phyloP scores from a whole-genome alignment of 2,329 filamentous ascomycete genomes.

The Phyllosticta ampelicida region DNA sequence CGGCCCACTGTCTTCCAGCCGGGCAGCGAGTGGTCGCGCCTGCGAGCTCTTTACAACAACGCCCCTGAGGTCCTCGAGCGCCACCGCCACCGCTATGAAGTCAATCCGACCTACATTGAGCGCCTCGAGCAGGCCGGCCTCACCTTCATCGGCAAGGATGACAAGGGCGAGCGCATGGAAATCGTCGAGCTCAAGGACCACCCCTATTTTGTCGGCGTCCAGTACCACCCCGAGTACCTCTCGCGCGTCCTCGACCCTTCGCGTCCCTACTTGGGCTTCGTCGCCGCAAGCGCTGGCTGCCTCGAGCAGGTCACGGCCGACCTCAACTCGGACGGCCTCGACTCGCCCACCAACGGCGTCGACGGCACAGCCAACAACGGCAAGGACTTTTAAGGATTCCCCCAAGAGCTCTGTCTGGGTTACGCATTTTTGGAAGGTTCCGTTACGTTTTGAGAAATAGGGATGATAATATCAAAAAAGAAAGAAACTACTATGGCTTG shows the following conservation, averaged over 20 bases:
- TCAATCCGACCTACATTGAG: constrained; percentile 70
- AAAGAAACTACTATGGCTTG: background rate
- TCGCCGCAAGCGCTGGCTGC: constrained; percentile 60
- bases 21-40: constrained; percentile 64
- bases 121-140: constrained; percentile 58
- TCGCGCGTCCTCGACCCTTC: constrained; percentile 63
- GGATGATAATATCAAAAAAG: background rate
- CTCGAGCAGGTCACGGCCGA: constrained; percentile 2
- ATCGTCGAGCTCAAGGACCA: constrained; percentile 73
- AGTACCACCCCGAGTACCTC: constrained; percentile 83
- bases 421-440: background rate
- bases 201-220: constrained; percentile 74
- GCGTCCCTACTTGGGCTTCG: constrained; percentile 71
- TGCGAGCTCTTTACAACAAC: constrained; percentile 62
- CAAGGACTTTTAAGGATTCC: constrained; percentile 5
- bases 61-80: constrained; percentile 49
- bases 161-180: constrained; percentile 70
- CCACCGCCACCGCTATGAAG: constrained; percentile 83
- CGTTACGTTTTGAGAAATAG: background rate
- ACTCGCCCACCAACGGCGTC: constrained; percentile 1
- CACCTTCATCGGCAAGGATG: constrained; percentile 68
- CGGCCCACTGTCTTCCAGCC: constrained; percentile 65
- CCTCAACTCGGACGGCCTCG: background rate
- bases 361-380: background rate
- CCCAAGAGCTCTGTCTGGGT: background rate